phyloP scores from a whole-genome alignment of 306 rosid species.

The Alnus glutinosa region DNA sequence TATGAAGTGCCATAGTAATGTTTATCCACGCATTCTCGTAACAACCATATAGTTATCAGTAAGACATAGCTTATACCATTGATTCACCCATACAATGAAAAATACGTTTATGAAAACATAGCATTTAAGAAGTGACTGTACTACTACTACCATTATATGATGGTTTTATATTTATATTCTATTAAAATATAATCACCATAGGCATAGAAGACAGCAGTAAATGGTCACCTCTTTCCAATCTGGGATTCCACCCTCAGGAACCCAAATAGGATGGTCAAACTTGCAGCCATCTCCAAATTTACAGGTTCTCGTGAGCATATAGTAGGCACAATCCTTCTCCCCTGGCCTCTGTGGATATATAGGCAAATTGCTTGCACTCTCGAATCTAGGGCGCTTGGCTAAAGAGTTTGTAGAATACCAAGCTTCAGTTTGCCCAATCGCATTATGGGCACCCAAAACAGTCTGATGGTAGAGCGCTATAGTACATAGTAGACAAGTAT shows the following conservation, averaged over 20 bases:
- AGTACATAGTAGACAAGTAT: conserved; percentile 65
- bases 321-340: conserved; percentile 98
- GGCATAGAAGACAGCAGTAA: conserved; percentile 57
- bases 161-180: conserved; percentile 29
- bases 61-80: conserved; percentile 18
- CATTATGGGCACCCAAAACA: conserved; percentile 69
- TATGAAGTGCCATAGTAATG: not conserved
- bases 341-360: conserved; percentile 98
- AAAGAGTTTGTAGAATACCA: conserved; percentile 87
- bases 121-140: conserved; percentile 13
- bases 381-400: conserved; percentile 95
- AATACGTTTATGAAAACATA: not conserved
- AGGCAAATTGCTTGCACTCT: conserved; percentile 84
- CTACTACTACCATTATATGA: conserved; percentile 12
- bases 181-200: conserved; percentile 43
- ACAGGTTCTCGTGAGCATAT: conserved; percentile 99
- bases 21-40: not conserved
- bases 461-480: conserved; percentile 93
- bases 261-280: conserved; percentile 99
- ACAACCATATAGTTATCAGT: not conserved
- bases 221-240: conserved; percentile 99
- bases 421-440: conserved; percentile 91
- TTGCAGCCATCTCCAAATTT: conserved; percentile 98
- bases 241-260: conserved; percentile 99
- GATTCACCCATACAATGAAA: conserved; percentile 30